phyloP scores from a whole-genome alignment of 116 monocot species.

The Iris pallida region DNA sequence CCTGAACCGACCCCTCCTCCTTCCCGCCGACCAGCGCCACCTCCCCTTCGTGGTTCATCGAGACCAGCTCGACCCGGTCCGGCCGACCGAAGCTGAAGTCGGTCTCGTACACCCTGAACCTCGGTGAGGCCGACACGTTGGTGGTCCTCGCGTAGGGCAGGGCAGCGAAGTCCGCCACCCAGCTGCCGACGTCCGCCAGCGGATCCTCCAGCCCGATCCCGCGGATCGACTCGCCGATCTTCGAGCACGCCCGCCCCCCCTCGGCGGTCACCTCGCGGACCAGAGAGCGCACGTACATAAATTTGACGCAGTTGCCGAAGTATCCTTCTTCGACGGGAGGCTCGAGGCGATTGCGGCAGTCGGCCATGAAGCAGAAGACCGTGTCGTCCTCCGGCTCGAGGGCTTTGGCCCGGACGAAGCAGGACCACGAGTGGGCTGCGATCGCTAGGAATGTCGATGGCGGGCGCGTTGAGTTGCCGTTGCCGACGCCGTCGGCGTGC shows the following conservation, averaged over 20 bases:
- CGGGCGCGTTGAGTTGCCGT: neutral
- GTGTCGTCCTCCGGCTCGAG: neutral
- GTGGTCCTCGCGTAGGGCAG: neutral
- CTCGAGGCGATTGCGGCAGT: constrained; percentile 24
- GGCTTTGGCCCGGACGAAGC: neutral
- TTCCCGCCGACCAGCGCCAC: constrained; percentile 33
- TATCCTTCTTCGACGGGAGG: constrained; percentile 23
- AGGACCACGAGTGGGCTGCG: constrained; percentile 29
- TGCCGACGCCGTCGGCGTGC: neutral
- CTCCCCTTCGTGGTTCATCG: constrained; percentile 25
- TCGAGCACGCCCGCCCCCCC: constrained; percentile 6
- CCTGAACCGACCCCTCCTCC: constrained; percentile 37
- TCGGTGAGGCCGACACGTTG: constrained; percentile 39
- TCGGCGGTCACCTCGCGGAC: neutral
- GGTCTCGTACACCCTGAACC: constrained; percentile 31
- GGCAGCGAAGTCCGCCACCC: neutral
- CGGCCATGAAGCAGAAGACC: constrained; percentile 1
- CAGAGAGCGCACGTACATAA: neutral
- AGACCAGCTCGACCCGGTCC: constrained; percentile 37
- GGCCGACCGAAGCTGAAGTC: constrained; percentile 50
- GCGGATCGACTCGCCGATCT: constrained; percentile 4
- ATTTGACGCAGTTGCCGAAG: constrained; percentile 35
- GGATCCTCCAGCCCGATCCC: neutral
- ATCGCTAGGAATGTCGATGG: constrained; percentile 27
- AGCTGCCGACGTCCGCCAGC: neutral